Conservation (phyloP, 2,329 filamentous ascomycete species). For the Pestalotiopsis sp. region DNA sequence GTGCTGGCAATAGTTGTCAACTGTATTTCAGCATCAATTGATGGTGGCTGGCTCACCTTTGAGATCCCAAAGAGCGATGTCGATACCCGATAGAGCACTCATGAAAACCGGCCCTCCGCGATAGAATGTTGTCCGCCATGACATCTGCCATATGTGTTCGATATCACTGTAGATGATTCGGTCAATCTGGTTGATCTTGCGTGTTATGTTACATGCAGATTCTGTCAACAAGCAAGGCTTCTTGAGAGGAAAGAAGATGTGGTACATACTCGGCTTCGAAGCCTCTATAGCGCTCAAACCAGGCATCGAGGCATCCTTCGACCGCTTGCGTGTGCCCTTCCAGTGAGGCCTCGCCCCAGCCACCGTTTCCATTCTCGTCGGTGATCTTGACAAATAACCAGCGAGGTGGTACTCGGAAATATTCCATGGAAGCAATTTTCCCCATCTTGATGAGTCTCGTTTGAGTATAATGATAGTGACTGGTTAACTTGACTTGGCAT, state of each 20-base stretch:
- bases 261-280: conserved; percentile 68
- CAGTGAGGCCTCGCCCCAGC: conserved; percentile 76
- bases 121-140: conserved; percentile 74
- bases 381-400: conserved; percentile 81
- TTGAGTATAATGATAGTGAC: too few species aligned
- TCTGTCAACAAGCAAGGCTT: too few species aligned
- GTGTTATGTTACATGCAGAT: too few species aligned
- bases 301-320: conserved; percentile 72
- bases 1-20: too few species aligned
- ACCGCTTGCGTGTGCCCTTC: conserved; percentile 76
- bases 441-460: conserved; percentile 46
- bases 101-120: conserved; percentile 79
- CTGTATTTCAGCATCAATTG: too few species aligned
- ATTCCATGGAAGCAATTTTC: conserved; percentile 68
- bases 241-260: background rate
- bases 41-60: conserved; percentile 61
- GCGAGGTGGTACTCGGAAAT: conserved; percentile 73
- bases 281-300: conserved; percentile 63
- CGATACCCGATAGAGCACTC: conserved; percentile 76
- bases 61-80: conserved; percentile 80
- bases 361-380: conserved; percentile 64
- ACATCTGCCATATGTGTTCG: conserved; percentile 78
- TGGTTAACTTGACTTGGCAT: background rate
- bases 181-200: too few species aligned
- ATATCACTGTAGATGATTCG: conserved; percentile 59